A percentile compares a stretch with the other conserved stretches of the same genome.
Evolutionary conservation across 2,329 filamentous ascomycete genomes (phyloP).

Genomic region (Trichoderma hamatum): DNA sequence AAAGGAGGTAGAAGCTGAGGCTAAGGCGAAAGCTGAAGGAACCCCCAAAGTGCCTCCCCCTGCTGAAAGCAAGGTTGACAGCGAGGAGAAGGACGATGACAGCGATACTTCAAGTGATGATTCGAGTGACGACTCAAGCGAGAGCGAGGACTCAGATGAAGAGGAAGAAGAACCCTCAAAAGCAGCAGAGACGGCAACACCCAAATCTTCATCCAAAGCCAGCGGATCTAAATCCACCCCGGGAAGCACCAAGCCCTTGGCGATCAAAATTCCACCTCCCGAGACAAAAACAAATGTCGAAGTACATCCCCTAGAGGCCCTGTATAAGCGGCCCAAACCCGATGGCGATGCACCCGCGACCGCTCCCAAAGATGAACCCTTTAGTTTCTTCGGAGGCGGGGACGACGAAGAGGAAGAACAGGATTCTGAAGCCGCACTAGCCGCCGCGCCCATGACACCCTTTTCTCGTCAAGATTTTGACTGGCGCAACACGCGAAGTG

Average conservation of each 20-base stretch:
- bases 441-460: constrained; percentile 72
- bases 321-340: constrained; percentile 76
- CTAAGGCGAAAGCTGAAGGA: constrained; percentile 31
- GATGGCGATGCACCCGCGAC: constrained; percentile 40
- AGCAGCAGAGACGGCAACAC: constrained; percentile 31
- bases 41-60: constrained; percentile 23
- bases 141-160: constrained; percentile 29
- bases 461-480: constrained; percentile 80
- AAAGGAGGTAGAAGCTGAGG: constrained; percentile 12
- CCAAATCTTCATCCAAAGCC: constrained; percentile 34
- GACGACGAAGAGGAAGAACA: constrained; percentile 51
- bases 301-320: constrained; percentile 85
- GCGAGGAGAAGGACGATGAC: constrained; percentile 3
- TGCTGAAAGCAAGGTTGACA: constrained; percentile 19
- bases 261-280: constrained; percentile 58
- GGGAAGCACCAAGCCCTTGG: constrained; percentile 53
- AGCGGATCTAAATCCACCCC: constrained; percentile 51
- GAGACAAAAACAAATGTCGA: constrained; percentile 50
- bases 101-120: constrained; percentile 11
- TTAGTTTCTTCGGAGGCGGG: constrained; percentile 75
- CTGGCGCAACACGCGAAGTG: constrained; percentile 75
- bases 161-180: constrained; percentile 20
- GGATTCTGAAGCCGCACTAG: constrained; percentile 32
- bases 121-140: constrained; percentile 5
- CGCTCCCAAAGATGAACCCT: constrained; percentile 56